Conservation (phyloP, 148 eudicot species). For the Chenopodium album region DNA sequence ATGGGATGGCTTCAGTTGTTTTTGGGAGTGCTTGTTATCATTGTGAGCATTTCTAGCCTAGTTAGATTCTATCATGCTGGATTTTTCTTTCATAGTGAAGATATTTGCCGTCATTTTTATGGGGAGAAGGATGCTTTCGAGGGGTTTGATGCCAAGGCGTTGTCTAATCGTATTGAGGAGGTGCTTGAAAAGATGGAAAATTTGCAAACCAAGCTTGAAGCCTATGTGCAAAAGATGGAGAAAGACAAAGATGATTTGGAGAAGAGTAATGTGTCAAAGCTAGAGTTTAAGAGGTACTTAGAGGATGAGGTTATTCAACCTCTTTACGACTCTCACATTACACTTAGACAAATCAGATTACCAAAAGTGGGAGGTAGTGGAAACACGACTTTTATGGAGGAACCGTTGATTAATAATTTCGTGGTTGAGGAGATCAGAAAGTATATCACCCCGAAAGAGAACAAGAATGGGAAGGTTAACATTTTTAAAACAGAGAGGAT, state of each 20-base stretch:
- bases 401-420: conserved; percentile 77
- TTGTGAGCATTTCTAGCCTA: conserved; percentile 72
- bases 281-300: conserved; percentile 68
- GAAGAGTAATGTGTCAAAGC: conserved; percentile 40
- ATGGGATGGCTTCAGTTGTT: conserved; percentile 69
- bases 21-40: conserved; percentile 70
- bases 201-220: conserved; percentile 74
- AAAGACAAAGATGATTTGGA: conserved; percentile 42
- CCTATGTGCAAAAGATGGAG: conserved; percentile 60
- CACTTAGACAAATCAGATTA: conserved; percentile 80
- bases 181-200: conserved; percentile 76
- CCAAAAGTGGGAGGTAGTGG: conserved; percentile 47
- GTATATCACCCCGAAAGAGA: conserved; percentile 91
- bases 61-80: conserved; percentile 76
- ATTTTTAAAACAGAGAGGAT: conserved; percentile 59
- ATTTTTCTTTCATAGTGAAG: conserved; percentile 62
- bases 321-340: conserved; percentile 79
- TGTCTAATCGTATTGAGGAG: conserved; percentile 63
- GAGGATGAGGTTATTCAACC: conserved; percentile 80
- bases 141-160: conserved; percentile 57
- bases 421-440: conserved; percentile 87
- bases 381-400: conserved; percentile 52
- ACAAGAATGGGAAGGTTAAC: conserved; percentile 61
- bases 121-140: conserved; percentile 36
- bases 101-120: conserved; percentile 75